phyloP scores from a whole-genome alignment of 2,329 filamentous ascomycete species.

The Fusarium domesticum region DNA sequence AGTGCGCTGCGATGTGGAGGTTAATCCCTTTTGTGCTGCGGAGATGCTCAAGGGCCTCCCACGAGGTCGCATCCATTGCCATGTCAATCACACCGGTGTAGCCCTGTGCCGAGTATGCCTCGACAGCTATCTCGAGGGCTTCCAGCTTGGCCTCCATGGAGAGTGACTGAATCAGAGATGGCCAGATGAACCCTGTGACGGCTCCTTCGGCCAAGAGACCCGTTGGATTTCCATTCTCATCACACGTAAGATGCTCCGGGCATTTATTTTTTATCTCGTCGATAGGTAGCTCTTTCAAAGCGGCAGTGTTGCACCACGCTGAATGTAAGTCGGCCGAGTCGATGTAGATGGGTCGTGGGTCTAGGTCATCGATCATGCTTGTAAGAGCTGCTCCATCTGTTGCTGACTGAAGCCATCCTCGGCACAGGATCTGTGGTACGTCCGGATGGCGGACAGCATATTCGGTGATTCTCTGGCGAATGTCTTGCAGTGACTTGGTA shows the following conservation, averaged over 20 bases:
- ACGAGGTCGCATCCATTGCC: conserved; percentile 51
- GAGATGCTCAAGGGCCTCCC: conserved; percentile 41
- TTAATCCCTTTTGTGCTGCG: conserved; percentile 33
- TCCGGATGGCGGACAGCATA: conserved; percentile 42
- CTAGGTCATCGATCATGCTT: conserved; percentile 43
- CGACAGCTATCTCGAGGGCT: conserved; percentile 42
- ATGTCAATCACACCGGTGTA: conserved; percentile 52
- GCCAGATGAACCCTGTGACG: conserved; percentile 47
- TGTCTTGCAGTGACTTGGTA: conserved; percentile 44
- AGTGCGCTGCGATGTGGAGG: conserved; percentile 46
- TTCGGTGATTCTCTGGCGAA: conserved; percentile 39
- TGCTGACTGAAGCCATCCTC: conserved; percentile 47
- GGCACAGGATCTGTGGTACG: conserved; percentile 44
- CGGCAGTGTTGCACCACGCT: conserved; percentile 49
- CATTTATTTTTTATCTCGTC: conserved; percentile 40
- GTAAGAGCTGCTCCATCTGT: conserved; percentile 38
- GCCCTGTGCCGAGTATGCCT: conserved; percentile 43
- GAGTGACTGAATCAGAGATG: conserved; percentile 40
- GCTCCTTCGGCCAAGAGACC: conserved; percentile 47
- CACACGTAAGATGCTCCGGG: conserved; percentile 45
- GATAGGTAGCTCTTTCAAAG: conserved; percentile 43
- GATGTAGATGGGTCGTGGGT: conserved; percentile 49
- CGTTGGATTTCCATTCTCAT: conserved; percentile 40
- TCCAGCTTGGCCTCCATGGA: conserved; percentile 41
- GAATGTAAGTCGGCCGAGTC: conserved; percentile 51